Base-by-base conservation (phyloP, 805 yeast species). In the Kurtzmaniella fragi region DNA sequence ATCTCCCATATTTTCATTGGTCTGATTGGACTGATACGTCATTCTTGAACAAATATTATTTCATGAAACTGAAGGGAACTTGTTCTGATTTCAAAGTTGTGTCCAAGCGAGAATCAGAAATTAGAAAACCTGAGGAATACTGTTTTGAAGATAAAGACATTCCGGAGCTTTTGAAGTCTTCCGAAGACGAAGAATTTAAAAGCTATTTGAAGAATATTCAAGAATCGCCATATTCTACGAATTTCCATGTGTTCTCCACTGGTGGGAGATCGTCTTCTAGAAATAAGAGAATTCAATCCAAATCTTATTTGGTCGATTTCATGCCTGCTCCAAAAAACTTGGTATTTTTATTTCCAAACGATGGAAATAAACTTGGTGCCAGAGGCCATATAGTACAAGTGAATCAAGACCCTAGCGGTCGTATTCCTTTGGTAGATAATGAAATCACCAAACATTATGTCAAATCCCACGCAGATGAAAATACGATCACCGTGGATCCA, bases 271-370 rank as follows among this genome's bases (percentile, higher is more conserved):
- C 67, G 0, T 46, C 54, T 1, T 53, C 45, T 33, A 47, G 48
- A 4, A 31, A 50, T 16, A 61, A 66, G 34, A 45, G 53, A 2
- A 28, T 67, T 3, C 64, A 65, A n/a, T 54, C 65, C 3, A 61
- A 56, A 39, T 64, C 73, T 10, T 71, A 59, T 39, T 48, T 73
- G 4, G 48, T 66, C 36, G 70, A 68, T 31, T 67, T 71, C 37
- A 67, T 67, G 66, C 62, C 64, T 1, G 48, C 57, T 12, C 74
- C 75, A 2, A 39, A 47, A 14, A 54, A 63, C 1, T 41, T 70
- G n/a, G 52, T 57, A 7, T 46, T 58, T 12, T 36, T 66, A 10
- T 36, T 64, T 12, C 67, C 68, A 4, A 33, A 42, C 15, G 16
- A 32, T 20, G 35, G 28, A 20, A n/a, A 31, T 12, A 30, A 32